Base-by-base conservation (phyloP, 805 yeast genomes). In the Saturnispora mendoncae region DNA sequence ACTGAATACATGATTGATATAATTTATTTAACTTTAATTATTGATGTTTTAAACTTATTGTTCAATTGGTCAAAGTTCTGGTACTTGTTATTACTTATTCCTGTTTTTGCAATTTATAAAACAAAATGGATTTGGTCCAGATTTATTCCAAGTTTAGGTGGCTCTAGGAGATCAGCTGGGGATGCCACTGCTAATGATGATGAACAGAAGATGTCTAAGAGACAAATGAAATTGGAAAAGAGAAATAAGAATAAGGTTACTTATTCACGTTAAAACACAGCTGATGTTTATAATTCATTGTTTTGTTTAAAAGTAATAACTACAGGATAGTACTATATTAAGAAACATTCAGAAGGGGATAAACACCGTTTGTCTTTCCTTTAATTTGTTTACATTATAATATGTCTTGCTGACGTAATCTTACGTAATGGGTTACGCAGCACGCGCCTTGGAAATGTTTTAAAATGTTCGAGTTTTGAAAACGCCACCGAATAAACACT, bases 1-100 rank as follows among this genome's bases (percentile, higher is more conserved):
- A 78, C 78, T 29, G 90, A 83, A 58, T 81, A 78, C 63, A 62
- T 81, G 67, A 78, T 78, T 54, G 92, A 83, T 53, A 57, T 80
- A 10, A 62, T 83, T 45, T 82, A 82, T 53, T 57, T 82, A 35
- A 80, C 87, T 3, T 69, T 80, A 70, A 50, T 71, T 17, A 64
- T 76, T 48, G 76, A 77, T 48, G 41, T 79, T 1, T 58, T 79
- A 39, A 71, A 76, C 65, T 50, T 74, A 5, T 18, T 74, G 0
- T 51, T 72, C 28, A 87, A 87, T 5, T 55, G 72, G 33, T 73
- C 73, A 55, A 68, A 69, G 52, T 76, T 74, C 7, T 84, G 86
- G 86, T 66, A 65, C 50, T 43, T 78, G 28, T 69, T 67, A 48
- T 43, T 63, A n/a, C 55, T 62, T 36, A 65, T 78, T 32, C 85